Conservation (phyloP, 1,284 basidiomycete genomes). For the Vanrija humicola region DNA sequence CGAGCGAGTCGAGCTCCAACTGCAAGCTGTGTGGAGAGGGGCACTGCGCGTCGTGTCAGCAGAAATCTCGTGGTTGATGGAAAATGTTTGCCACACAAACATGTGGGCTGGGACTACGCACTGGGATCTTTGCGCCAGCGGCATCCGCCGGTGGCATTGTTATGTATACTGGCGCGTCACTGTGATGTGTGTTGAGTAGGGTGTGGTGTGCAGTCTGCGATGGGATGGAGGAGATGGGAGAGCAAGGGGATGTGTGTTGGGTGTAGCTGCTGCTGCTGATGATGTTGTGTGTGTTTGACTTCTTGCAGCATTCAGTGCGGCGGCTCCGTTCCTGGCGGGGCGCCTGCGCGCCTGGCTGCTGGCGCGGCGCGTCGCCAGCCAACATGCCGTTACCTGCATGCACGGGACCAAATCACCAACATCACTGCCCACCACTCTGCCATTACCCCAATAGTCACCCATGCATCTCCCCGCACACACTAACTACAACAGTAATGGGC, state of each 20-base stretch:
- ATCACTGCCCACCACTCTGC: too few species aligned
- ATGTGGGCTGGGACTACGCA: conserved; percentile 14
- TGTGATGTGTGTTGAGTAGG: too few species aligned
- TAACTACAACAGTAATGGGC: too few species aligned
- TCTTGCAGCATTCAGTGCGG: not conserved
- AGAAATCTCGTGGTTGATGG: not conserved
- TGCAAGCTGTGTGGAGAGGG: conserved; percentile 41
- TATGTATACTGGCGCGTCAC: not conserved
- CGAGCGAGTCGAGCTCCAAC: conserved; percentile 40
- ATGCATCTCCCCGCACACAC: too few species aligned
- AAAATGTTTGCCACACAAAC: too few species aligned
- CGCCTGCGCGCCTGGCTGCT: too few species aligned
- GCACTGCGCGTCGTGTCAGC: conserved; percentile 27
- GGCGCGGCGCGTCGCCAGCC: too few species aligned
- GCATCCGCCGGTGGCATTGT: conserved; percentile 31
- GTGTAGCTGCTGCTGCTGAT: not conserved
- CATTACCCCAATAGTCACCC: too few species aligned
- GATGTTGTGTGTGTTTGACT: not conserved
- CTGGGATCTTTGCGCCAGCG: conserved; percentile 41
- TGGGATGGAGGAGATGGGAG: not conserved
- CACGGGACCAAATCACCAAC: too few species aligned
- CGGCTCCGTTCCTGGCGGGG: too few species aligned
- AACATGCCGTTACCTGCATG: too few species aligned
- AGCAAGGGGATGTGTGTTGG: not conserved
- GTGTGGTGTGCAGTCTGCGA: too few species aligned